phyloP scores from a whole-genome alignment of 345 rosid species.

The Cardamine chenopodiifolia region DNA sequence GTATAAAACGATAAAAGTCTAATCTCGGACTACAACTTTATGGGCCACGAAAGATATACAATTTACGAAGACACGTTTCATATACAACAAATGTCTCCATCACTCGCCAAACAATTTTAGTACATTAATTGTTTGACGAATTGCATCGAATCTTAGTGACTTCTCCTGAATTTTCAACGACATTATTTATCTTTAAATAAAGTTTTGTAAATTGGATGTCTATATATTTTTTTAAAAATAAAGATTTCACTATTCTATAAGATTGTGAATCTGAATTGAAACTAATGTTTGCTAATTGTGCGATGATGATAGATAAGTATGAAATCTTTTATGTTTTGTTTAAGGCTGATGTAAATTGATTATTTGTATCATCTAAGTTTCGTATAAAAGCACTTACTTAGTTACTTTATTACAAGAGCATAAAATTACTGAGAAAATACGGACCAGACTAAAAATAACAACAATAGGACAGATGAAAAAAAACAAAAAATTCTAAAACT shows the following conservation, averaged over 20 bases:
- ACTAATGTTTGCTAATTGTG: background rate
- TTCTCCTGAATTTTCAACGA: background rate
- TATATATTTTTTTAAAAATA: background rate
- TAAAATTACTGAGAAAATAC: too few species aligned
- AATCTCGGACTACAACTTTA: background rate
- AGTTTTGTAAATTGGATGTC: background rate
- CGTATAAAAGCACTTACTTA: too few species aligned
- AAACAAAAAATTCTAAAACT: background rate
- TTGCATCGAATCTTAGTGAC: slow-evolving; percentile 16
- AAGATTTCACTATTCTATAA: background rate
- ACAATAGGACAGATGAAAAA: background rate
- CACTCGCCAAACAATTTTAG: slow-evolving; percentile 18
- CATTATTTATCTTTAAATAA: background rate
- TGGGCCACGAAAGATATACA: slow-evolving; percentile 25
- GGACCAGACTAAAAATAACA: background rate
- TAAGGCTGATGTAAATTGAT: background rate
- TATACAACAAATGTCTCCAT: slow-evolving; percentile 27
- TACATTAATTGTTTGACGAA: slow-evolving; percentile 9
- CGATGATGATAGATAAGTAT: background rate
- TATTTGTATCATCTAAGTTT: background rate
- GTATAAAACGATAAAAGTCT: slow-evolving; percentile 24
- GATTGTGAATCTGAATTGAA: background rate
- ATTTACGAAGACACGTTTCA: slow-evolving; percentile 32
- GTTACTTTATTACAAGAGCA: too few species aligned
- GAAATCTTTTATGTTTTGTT: too few species aligned